Evolutionary conservation across 1,284 basidiomycete genomes (phyloP), one percentile per base, ranked within the genome.

Genomic region (Moesziomyces sp.): DNA sequence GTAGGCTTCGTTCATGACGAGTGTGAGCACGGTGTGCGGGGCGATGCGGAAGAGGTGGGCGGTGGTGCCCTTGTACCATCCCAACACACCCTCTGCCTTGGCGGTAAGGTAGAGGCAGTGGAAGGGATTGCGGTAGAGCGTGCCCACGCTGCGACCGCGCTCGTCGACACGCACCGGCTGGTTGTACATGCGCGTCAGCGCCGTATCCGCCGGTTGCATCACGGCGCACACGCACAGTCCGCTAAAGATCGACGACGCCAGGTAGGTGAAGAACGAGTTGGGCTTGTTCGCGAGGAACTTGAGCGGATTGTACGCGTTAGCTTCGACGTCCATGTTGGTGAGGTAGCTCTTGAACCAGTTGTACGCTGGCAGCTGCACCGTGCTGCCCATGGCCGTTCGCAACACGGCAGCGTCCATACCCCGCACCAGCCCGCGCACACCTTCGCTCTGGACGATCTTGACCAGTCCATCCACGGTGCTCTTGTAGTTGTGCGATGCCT

Each of bases 41-140:
- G 81, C 80, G 49, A 83, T 82, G 19, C 81, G 69, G 51, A 80
- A 76, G 40, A 83, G 73, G 48, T 83, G 81, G 2, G 81, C 81
- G 8, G 81, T 82, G 26, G 80, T 81, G 14, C 81, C 81, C 76
- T 83, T 83, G 72, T 83, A 83, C 80, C 79, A 81, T 14, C 93
- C 96, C 45, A 90, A 86, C 11, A 95, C 86, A 43, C 96, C 96
- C 86, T 99, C 96, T 0, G 91, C 87, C 83, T 91, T 92, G 74
- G 93, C 89, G 0, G 95, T 99, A 87, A 97, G 96, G 92, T 92
- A 97, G 52, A 99, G 87, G 85, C 95, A 97, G 81, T 97, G 94
- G 77, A 97, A 90, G 2, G 95, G 95, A 83, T 92, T 95, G 77
- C 80, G 83, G 69, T 62, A 74, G 10, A 75, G 66, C 40, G 63